A percentile compares a stretch with the other conserved stretches of the same genome.
Conservation (phyloP, 2,329 filamentous ascomycete genomes). For the Didymella pinodella region DNA sequence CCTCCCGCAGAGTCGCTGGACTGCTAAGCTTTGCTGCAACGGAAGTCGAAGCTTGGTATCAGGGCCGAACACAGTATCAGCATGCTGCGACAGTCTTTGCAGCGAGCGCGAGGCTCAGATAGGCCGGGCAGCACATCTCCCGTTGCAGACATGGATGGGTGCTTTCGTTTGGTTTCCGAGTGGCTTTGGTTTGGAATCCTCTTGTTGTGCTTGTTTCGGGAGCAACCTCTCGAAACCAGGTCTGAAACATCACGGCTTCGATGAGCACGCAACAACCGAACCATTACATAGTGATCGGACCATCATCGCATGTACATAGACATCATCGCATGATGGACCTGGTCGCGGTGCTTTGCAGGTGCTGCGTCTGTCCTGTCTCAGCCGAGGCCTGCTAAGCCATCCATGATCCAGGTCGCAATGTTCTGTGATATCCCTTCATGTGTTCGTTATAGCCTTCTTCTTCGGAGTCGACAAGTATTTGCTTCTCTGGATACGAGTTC, state of each 20-base stretch:
- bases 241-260: constrained; percentile 40
- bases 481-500: neutral
- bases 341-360: neutral
- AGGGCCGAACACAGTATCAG: constrained; percentile 36
- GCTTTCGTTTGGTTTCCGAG: constrained; percentile 24
- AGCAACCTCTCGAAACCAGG: constrained; percentile 34
- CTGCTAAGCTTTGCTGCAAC: constrained; percentile 25
- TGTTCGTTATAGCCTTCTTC: neutral
- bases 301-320: neutral
- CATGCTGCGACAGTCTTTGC: constrained; percentile 26
- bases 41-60: constrained; percentile 33
- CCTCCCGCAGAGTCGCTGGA: constrained; percentile 3
- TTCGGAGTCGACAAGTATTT: neutral
- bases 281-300: neutral
- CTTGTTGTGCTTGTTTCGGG: constrained; percentile 31
- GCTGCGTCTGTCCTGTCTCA: neutral
- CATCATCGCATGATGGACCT: too few relatives aligned
- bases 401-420: too few relatives aligned
- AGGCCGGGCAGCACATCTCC: constrained; percentile 12
- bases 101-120: constrained; percentile 9
- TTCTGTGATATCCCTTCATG: neutral
- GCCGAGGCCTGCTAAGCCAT: neutral
- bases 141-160: constrained; percentile 24
- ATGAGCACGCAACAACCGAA: neutral
- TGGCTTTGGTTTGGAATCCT: constrained; percentile 19